Conservation (phyloP, 202 grass and related monocot genomes). For the Schoenoplectus tabernaemontani region DNA sequence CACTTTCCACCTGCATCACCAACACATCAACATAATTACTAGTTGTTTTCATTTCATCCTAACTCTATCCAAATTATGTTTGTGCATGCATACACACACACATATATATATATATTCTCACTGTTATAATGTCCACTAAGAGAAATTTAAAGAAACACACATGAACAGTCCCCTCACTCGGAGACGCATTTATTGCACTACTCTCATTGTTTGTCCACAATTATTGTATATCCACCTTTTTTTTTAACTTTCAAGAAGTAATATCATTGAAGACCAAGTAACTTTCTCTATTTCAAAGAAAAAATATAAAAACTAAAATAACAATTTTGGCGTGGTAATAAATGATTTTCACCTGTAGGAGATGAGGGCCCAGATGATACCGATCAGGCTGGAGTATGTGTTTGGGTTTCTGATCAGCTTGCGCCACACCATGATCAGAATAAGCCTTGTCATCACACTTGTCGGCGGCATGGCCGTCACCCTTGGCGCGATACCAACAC, state of each 20-base stretch:
- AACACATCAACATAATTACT: background rate
- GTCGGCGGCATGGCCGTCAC: conserved; percentile 83
- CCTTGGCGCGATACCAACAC: conserved; percentile 1
- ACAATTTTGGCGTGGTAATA: background rate
- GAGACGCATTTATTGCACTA: conserved; percentile 15
- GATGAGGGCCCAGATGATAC: conserved; percentile 91
- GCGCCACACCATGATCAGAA: conserved; percentile 99
- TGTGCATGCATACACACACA: background rate
- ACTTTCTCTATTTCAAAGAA: background rate
- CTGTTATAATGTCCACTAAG: background rate
- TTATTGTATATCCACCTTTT: background rate
- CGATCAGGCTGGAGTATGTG: conserved; percentile 97
- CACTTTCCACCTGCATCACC: conserved; percentile 69
- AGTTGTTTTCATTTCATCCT: background rate
- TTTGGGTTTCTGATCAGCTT: conserved; percentile 99
- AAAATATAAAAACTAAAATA: background rate
- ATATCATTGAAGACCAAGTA: background rate
- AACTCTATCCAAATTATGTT: background rate
- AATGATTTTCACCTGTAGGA: conserved; percentile 74
- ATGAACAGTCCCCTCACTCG: background rate
- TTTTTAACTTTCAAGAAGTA: background rate
- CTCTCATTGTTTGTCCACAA: background rate
- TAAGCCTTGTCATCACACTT: conserved; percentile 92
- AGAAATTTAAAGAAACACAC: background rate
- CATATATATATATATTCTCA: background rate